phyloP scores from a whole-genome alignment of 2,329 filamentous ascomycete species.

The Phialophora macrospora region DNA sequence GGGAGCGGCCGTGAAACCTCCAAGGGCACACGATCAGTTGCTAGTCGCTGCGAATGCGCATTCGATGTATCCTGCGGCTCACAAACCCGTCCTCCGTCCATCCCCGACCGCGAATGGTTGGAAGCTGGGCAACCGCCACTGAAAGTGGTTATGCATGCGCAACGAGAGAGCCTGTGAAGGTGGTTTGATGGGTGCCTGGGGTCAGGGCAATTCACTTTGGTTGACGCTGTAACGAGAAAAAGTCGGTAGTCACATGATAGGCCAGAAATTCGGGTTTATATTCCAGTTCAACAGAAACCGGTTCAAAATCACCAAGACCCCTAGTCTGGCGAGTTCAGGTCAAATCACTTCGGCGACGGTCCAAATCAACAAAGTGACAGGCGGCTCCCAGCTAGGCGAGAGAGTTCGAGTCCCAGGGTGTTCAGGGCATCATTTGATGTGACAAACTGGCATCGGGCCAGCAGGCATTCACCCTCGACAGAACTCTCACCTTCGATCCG shows the following conservation, averaged over 20 bases:
- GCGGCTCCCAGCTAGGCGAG: conserved; percentile 25
- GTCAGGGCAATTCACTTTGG: conserved; percentile 1
- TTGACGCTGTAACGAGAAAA: background rate
- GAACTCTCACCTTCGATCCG: background rate
- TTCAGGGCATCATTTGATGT: background rate
- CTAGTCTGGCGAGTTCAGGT: conserved; percentile 20
- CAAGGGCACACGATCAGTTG: background rate
- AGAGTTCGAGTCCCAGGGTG: conserved; percentile 7
- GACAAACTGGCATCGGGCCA: conserved; percentile 11
- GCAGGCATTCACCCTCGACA: conserved; percentile 7
- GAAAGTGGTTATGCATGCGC: background rate
- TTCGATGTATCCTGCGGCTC: background rate
- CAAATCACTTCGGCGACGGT: conserved; percentile 21
- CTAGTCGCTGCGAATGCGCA: background rate
- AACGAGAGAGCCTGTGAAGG: background rate
- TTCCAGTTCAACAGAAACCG: conserved; percentile 6
- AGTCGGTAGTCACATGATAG: conserved; percentile 16
- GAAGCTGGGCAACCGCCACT: background rate
- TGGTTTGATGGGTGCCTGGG: background rate
- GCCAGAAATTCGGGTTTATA: conserved; percentile 22
- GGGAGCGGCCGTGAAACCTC: background rate
- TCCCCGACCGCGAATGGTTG: background rate
- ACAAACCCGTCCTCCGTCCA: background rate
- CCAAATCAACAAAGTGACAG: conserved; percentile 23
- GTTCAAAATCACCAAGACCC: conserved; percentile 31